Percentiles rank a stretch among this genome's conserved stretches.
Conservation (phyloP, 495 filamentous ascomycete species). For the Penicillium roqueforti region DNA sequence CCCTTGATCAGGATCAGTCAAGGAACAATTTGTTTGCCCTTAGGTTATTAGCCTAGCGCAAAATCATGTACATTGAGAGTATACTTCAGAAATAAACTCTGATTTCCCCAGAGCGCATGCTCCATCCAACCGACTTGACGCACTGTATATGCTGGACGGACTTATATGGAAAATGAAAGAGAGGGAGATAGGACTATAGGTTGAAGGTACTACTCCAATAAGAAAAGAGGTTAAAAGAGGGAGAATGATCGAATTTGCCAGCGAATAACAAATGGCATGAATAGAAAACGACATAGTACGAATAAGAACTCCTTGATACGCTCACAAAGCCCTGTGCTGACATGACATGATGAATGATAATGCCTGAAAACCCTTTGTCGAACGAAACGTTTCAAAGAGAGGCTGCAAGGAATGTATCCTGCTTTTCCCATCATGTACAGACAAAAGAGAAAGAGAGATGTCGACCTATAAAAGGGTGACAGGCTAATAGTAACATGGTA, state of each 20-base stretch:
- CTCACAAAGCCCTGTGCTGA: constrained; percentile 12
- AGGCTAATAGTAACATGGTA: constrained; percentile 13
- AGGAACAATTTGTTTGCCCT: neutral
- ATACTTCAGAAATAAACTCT: neutral
- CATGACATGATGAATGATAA: constrained; percentile 14
- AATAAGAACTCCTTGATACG: constrained; percentile 16
- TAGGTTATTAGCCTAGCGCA: neutral
- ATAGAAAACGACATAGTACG: constrained; percentile 5
- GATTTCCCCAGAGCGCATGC: neutral
- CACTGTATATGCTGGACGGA: neutral
- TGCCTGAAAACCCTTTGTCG: constrained; percentile 1
- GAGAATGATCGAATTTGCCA: neutral
- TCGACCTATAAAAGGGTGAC: constrained; percentile 3
- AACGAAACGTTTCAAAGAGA: constrained; percentile 6
- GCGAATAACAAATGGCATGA: constrained; percentile 6
- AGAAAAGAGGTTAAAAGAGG: neutral
- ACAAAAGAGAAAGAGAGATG: constrained; percentile 11
- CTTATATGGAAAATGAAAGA: neutral
- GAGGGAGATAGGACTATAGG: neutral
- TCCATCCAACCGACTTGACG: neutral
- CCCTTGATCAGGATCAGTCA: neutral
- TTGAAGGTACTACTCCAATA: neutral
- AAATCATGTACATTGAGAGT: constrained; percentile 6
- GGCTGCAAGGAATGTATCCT: constrained; percentile 12
- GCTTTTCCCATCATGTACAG: constrained; percentile 33